phyloP scores from a whole-genome alignment of 2,329 filamentous ascomycete species.

The Epicoccum nigrum region DNA sequence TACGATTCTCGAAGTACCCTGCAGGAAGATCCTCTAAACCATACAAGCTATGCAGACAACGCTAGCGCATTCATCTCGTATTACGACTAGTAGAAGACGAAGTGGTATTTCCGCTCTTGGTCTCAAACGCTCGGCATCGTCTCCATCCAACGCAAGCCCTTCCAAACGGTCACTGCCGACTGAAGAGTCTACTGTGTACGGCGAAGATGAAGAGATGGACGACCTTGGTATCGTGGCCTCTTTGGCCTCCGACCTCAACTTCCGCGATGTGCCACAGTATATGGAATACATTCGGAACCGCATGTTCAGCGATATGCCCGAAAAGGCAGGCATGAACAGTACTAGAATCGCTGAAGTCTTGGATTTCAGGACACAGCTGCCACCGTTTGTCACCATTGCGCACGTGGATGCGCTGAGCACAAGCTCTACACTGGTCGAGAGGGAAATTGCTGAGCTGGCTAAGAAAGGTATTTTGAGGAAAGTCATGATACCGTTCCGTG shows the following conservation, averaged over 20 bases:
- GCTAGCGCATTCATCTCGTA: constrained; percentile 40
- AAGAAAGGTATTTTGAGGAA: constrained; percentile 64
- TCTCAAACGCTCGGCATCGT: constrained; percentile 42
- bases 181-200: constrained; percentile 31
- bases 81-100: constrained; percentile 33
- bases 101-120: constrained; percentile 34
- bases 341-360: constrained; percentile 68
- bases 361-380: constrained; percentile 64
- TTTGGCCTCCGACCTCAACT: constrained; percentile 61
- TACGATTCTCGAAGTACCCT: not conserved
- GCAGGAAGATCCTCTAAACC: not conserved
- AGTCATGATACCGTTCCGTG: constrained; percentile 67
- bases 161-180: constrained; percentile 43
- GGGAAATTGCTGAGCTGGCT: constrained; percentile 68
- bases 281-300: constrained; percentile 65
- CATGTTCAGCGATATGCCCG: constrained; percentile 71
- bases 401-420: constrained; percentile 69
- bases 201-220: constrained; percentile 58
- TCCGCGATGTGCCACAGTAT: constrained; percentile 67
- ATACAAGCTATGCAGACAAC: constrained; percentile 35
- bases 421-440: constrained; percentile 69
- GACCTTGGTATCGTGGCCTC: constrained; percentile 64
- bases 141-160: constrained; percentile 46
- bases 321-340: constrained; percentile 66
- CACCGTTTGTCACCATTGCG: constrained; percentile 68